Base-by-base conservation (phyloP, 345 rosid species). In the Ricinus communis region DNA sequence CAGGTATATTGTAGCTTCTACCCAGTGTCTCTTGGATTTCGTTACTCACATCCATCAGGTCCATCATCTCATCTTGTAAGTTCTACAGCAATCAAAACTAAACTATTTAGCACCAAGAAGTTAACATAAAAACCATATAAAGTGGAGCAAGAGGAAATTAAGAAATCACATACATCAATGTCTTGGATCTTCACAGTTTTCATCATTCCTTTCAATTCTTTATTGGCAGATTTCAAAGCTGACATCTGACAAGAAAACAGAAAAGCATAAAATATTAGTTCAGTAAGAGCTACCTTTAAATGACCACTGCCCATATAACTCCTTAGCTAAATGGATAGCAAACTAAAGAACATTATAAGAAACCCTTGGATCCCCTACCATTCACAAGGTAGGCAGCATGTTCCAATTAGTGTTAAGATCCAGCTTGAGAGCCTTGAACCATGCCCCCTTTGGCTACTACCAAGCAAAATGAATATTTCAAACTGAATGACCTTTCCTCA, bases 61-160 rank as follows among this genome's bases (percentile, higher is more conserved):
- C 99, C 94, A 86, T 88, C 99, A 96, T 96, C 82, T 96, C 99
- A 82, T 96, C 99, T 93, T 96, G 99, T 84, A 96, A 80, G 77
- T 85, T 96, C 99, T 96, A 74, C 62, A 75, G 16, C 40, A 12
- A 21, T 58, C 60, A 83, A 43, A 21, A 52, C 30, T 22, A 40
- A 33, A 51, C 22, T 47, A 19, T 47, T 73, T 27, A 19, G 66
- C 56, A 65, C 31, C 52, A 63, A 69, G 19, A 70, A 59, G n/a
- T 5, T 8, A 76, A 46, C 52, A 60, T 40, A 15, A 30, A 66
- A 66, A 18, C 22, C 9, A 28, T 46, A 43, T 38, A 25, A 51
- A 41, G 16, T 19, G 28, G 51, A 53, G 28, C 46, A 56, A 66
- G 49, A 41, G 25, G 54, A 65, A 46, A 64, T 24, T n/a, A 72